Evolutionary conservation across 2,329 filamentous ascomycete species (phyloP).

Genomic region (Monilinia fructicola): DNA sequence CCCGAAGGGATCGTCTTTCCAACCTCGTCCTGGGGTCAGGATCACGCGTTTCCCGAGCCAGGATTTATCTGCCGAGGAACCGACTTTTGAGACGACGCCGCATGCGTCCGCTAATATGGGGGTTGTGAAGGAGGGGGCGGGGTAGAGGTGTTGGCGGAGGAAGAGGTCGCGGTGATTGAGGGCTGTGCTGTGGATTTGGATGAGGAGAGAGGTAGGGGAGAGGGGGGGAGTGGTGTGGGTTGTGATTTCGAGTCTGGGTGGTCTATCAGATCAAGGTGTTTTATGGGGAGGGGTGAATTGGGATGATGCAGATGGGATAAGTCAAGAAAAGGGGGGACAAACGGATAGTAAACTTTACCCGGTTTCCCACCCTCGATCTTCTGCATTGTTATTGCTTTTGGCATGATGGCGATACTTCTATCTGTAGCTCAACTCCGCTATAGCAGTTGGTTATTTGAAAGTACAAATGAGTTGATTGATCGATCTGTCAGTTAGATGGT

Average conservation of each 20-base stretch:
- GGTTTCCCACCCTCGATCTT: slow-evolving; percentile 74
- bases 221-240: slow-evolving; percentile 63
- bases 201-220: slow-evolving; percentile 65
- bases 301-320: slow-evolving; percentile 44
- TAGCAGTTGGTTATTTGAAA: not conserved
- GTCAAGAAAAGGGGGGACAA: slow-evolving; percentile 53
- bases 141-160: slow-evolving; percentile 89
- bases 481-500: not conserved
- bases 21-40: slow-evolving; percentile 74
- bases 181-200: slow-evolving; percentile 75
- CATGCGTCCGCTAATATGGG: slow-evolving; percentile 82
- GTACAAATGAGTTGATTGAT: not conserved
- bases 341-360: slow-evolving; percentile 85
- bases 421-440: not conserved
- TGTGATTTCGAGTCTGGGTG: slow-evolving; percentile 52
- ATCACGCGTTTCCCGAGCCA: slow-evolving; percentile 69
- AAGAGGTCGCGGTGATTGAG: slow-evolving; percentile 96
- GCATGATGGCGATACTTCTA: slow-evolving; percentile 30
- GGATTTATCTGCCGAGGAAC: slow-evolving; percentile 52
- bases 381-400: slow-evolving; percentile 47
- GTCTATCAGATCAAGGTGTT: slow-evolving; percentile 29
- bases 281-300: slow-evolving; percentile 22
- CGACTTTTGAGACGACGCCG: slow-evolving; percentile 68
- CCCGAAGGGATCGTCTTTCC: slow-evolving; percentile 68
- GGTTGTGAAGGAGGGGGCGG: slow-evolving; percentile 73